These are phyloP conservation scores for Salicornia ramosissima DNA, from an alignment of 148 eudicot genomes.

Conservation along the genomic window DNA sequence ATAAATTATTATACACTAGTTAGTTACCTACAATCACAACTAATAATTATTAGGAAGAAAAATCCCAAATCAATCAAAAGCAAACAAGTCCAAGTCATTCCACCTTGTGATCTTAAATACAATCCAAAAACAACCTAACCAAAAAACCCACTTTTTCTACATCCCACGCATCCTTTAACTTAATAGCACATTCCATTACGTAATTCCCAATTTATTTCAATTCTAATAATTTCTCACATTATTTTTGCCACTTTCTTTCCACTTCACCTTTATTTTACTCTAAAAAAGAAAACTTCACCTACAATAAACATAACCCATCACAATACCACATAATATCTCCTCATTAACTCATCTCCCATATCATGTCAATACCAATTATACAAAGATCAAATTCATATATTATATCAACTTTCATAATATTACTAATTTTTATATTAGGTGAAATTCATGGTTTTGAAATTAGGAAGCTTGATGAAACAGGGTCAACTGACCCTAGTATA, in stretches of 20 bases:
- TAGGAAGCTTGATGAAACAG: constrained; percentile 31
- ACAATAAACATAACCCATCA: not conserved
- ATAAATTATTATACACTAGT: too few species aligned
- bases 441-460: constrained; percentile 2
- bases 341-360: not conserved
- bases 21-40: too few species aligned
- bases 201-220: constrained; percentile 1
- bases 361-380: constrained; percentile 22
- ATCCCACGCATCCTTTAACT: constrained; percentile 26
- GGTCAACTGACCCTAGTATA: too few species aligned
- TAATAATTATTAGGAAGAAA: too few species aligned
- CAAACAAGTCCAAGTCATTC: constrained; percentile 16
- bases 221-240: not conserved
- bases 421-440: not conserved
- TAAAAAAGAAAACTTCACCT: not conserved
- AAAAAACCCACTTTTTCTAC: constrained; percentile 19
- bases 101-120: constrained; percentile 13
- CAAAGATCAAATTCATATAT: constrained; percentile 1
- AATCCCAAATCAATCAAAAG: not conserved
- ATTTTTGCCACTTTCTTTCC: not conserved
- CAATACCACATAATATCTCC: too few species aligned
- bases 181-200: constrained; percentile 13
- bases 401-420: not conserved
- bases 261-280: not conserved
- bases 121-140: constrained; percentile 23